These are phyloP conservation scores for Exophiala phaeomuriformis DNA, from an alignment of 2,329 filamentous ascomycete genomes.

Conservation along the genomic window DNA sequence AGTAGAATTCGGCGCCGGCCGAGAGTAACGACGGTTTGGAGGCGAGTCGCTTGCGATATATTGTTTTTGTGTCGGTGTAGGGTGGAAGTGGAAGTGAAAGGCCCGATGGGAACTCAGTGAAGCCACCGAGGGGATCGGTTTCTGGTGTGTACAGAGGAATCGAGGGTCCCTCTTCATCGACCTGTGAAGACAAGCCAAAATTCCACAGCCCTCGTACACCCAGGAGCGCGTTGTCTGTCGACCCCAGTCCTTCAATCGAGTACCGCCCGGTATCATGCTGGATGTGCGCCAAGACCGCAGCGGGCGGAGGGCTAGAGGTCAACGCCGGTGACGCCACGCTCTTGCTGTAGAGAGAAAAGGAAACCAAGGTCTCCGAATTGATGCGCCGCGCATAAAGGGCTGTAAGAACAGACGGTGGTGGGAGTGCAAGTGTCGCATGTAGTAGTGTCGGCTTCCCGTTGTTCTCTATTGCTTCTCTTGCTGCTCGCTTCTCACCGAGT, in stretches of 20 bases:
- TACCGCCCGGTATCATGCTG: constrained; percentile 77
- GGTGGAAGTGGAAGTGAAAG: constrained; percentile 25
- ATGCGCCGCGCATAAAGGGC: constrained; percentile 74
- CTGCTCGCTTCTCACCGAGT: constrained; percentile 40
- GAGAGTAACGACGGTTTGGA: constrained; percentile 63
- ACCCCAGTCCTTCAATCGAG: constrained; percentile 81
- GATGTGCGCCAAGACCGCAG: constrained; percentile 40
- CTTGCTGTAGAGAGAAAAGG: constrained; percentile 54
- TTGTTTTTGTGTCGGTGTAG: constrained; percentile 30
- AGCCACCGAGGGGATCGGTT: not conserved
- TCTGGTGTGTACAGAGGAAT: not conserved
- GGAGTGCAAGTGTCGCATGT: constrained; percentile 41
- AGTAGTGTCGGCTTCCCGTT: constrained; percentile 38
- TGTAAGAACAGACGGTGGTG: constrained; percentile 74
- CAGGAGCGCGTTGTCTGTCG: constrained; percentile 82
- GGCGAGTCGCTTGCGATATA: constrained; percentile 16
- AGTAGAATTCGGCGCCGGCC: constrained; percentile 88
- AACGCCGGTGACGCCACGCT: constrained; percentile 28
- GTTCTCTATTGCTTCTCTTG: constrained; percentile 11
- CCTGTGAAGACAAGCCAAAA: constrained; percentile 62
- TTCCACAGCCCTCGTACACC: constrained; percentile 89
- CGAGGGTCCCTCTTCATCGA: constrained; percentile 1
- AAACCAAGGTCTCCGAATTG: constrained; percentile 68
- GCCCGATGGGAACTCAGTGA: constrained; percentile 16
- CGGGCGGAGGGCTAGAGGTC: constrained; percentile 46